Conservation (phyloP, 345 rosid species). For the Euclidium syriacum region DNA sequence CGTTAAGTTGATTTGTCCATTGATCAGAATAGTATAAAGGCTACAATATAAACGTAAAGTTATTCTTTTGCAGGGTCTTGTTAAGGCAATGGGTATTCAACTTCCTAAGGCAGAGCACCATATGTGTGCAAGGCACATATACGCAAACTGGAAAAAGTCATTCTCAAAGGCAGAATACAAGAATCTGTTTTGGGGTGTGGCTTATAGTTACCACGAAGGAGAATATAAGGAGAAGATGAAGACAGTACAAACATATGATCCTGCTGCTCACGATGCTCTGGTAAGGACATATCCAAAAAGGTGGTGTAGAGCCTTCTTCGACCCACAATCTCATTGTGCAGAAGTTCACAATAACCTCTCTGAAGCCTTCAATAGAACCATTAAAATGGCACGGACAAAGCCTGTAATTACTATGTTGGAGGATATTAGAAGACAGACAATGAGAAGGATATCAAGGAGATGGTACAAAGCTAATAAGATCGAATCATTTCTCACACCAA, state of each 20-base stretch:
- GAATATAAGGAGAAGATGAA: not conserved
- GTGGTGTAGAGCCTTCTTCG: not conserved
- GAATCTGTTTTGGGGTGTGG: not conserved
- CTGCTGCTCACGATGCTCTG: not conserved
- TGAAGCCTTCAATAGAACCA: not conserved
- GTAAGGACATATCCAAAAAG: not conserved
- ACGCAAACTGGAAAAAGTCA: not conserved
- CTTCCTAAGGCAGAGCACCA: not conserved
- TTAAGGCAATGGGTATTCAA: not conserved
- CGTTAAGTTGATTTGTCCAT: no score
- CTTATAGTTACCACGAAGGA: not conserved
- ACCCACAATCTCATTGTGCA: not conserved
- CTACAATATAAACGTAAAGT: no score
- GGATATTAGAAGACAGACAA: not conserved
- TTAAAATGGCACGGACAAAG: not conserved
- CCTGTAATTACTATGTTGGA: not conserved
- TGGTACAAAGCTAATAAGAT: not conserved
- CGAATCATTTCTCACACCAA: not conserved
- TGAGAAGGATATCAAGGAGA: not conserved
- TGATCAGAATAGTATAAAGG: no score
- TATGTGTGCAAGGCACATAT: not conserved
- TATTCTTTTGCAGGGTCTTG: no score
- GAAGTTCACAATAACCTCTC: not conserved
- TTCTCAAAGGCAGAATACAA: not conserved
- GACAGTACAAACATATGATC: not conserved